A percentile compares a stretch with the other conserved stretches of the same genome.
These are phyloP conservation scores for Phaeotremella skinneri DNA, from an alignment of 768 basidiomycete genomes.

Conservation along the genomic window DNA sequence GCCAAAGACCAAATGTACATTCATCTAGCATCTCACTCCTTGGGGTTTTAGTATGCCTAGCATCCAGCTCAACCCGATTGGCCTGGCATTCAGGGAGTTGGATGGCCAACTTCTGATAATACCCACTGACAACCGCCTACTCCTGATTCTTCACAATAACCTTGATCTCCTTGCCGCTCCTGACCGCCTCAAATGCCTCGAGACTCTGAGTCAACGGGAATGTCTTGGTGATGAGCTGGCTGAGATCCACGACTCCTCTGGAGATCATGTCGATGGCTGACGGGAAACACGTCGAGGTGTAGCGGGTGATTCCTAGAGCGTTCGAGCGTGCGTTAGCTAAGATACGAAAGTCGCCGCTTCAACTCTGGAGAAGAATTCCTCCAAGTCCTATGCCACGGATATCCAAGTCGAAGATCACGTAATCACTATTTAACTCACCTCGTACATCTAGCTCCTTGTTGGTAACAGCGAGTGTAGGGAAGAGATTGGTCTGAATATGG, in stretches of 20 bases:
- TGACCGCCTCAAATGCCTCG: slow-evolving; percentile 43
- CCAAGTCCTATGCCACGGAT: too few species aligned
- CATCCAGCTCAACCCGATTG: too few species aligned
- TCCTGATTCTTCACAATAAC: slow-evolving; percentile 45
- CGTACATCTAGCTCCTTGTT: slow-evolving; percentile 47
- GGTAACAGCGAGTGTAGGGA: slow-evolving; percentile 43
- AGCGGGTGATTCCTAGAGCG: slow-evolving; percentile 47
- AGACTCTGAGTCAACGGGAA: slow-evolving; percentile 31
- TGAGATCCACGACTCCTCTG: slow-evolving; percentile 41
- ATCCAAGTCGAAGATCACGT: too few species aligned
- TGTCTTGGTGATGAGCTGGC: slow-evolving; percentile 35
- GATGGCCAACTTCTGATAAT: background rate
- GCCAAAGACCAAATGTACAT: too few species aligned
- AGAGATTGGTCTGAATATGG: slow-evolving; percentile 39
- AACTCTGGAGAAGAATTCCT: too few species aligned
- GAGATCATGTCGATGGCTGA: slow-evolving; percentile 39
- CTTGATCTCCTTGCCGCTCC: slow-evolving; percentile 38
- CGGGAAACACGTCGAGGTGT: slow-evolving; percentile 41
- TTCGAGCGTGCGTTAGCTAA: too few species aligned
- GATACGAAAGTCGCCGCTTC: too few species aligned
- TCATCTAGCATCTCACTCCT: too few species aligned
- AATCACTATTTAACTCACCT: slow-evolving; percentile 31
- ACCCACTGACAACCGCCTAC: slow-evolving; percentile 2
- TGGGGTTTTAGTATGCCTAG: too few species aligned
- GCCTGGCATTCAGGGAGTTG: too few species aligned